Evolutionary conservation across 495 filamentous ascomycete genomes (phyloP).

Genomic region (Lophium mytilinum): DNA sequence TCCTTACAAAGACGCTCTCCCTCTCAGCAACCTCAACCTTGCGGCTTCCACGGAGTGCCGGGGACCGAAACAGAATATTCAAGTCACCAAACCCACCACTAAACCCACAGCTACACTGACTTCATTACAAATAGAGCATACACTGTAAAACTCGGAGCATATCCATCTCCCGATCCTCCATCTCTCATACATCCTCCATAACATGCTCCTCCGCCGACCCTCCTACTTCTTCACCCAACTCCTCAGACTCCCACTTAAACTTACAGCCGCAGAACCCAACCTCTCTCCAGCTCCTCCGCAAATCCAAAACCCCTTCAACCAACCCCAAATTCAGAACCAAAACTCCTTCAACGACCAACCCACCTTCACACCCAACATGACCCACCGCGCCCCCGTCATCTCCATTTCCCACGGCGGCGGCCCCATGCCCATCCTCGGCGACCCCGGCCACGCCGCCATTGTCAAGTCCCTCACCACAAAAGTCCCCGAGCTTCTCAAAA

Average conservation of each 20-base stretch:
- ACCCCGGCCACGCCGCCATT: conserved; percentile 31
- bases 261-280: not conserved
- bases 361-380: not conserved
- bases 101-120: no score
- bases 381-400: conserved; percentile 34
- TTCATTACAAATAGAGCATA: no score
- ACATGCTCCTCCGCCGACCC: not conserved
- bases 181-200: not conserved
- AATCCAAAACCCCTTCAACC: not conserved
- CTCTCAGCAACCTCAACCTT: no score
- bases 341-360: not conserved
- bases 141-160: no score
- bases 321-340: not conserved
- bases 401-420: conserved; percentile 39
- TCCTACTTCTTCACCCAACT: not conserved
- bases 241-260: not conserved
- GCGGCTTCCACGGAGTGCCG: no score
- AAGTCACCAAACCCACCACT: no score
- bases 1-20: no score
- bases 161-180: no score
- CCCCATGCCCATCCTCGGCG: conserved; percentile 37
- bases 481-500: conserved; percentile 33
- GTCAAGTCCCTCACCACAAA: conserved; percentile 29
- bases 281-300: not conserved
- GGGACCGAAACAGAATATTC: no score